Evolutionary conservation across 371 early-diverging fungal species (phyloP), one percentile per base, ranked within the genome.

Genomic region (Mucor sp.): DNA sequence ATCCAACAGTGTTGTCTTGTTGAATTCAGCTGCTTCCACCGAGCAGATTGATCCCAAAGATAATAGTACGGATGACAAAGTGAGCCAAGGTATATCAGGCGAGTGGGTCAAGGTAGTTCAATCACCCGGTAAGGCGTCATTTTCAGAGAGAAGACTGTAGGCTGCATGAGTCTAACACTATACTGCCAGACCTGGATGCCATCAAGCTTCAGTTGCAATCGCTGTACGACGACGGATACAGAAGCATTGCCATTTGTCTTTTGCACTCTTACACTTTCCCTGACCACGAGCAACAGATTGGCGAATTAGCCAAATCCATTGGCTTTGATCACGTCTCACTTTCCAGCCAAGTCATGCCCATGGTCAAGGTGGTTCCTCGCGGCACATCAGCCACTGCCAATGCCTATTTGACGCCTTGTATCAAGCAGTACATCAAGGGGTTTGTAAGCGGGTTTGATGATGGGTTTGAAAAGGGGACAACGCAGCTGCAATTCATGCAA

Each of bases 331-430:
- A 93, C 64, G 84, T 97, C 39, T 93, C 96, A 0, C 76, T 93
- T 3, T 95, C 96, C 0, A 89, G 92, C n/a, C 77, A 82, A 32
- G 87, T 93, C 23, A 93, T 93, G 86, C 96, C 97, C 6, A 95
- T 94, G 93, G 91, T 97, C 72, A 97, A 97, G 77, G 88, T 94
- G 47, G 96, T 98, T 5, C 94, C 97, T 4, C 90, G 99, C 19
- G 96, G 95, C 11, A 92, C 92, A 6, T 95, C 96, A 8, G 89
- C 97, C 0, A 90, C 91, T 4, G 94, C 93, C 0, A 97, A 98
- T 70, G 96, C 95, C 1, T 98, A 97, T 70, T 81, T 98, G 63
- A 96, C 97, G 2, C 99, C 98, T 2, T 89, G 91, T 68, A 94
- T 97, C 66, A 85, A 89, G 58, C 83, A 87, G 7, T 97, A 97